A percentile compares a stretch with the other conserved stretches of the same genome.
Conservation (phyloP, 2,329 filamentous ascomycete species). For the Cercospora sp. region DNA sequence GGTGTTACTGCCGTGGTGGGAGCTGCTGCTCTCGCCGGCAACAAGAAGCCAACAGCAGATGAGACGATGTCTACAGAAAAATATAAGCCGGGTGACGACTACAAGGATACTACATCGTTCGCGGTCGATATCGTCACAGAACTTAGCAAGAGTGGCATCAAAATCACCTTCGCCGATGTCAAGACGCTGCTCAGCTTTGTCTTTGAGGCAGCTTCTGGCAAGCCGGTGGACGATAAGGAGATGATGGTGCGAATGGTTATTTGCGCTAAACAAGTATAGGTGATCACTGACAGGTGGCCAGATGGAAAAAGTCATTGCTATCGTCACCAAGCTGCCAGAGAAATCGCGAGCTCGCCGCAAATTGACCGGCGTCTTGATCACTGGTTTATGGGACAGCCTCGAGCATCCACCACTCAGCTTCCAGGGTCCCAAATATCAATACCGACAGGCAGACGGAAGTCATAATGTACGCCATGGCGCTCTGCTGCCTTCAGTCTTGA, state of each 20-base stretch:
- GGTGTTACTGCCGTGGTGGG: background rate
- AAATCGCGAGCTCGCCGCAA: background rate
- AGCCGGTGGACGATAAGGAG: background rate
- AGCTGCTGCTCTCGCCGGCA: background rate
- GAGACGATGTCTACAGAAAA: background rate
- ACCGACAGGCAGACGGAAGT: background rate
- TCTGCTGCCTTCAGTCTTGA: background rate
- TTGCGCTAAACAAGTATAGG: background rate
- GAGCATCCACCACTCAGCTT: background rate
- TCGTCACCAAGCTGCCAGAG: background rate
- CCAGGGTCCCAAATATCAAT: background rate
- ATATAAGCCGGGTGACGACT: background rate
- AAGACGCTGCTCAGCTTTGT: background rate
- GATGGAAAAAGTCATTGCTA: background rate
- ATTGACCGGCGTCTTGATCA: background rate
- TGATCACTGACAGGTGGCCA: background rate
- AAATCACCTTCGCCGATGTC: background rate
- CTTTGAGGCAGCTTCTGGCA: background rate
- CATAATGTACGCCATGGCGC: background rate
- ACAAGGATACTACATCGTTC: background rate
- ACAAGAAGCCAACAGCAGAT: background rate
- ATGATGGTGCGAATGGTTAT: background rate
- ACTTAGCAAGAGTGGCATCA: background rate
- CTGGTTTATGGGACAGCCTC: background rate
- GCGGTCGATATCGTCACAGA: background rate